These are phyloP conservation scores for Hygrophorus russula DNA, from an alignment of 768 basidiomycete genomes.

Conservation along the genomic window DNA sequence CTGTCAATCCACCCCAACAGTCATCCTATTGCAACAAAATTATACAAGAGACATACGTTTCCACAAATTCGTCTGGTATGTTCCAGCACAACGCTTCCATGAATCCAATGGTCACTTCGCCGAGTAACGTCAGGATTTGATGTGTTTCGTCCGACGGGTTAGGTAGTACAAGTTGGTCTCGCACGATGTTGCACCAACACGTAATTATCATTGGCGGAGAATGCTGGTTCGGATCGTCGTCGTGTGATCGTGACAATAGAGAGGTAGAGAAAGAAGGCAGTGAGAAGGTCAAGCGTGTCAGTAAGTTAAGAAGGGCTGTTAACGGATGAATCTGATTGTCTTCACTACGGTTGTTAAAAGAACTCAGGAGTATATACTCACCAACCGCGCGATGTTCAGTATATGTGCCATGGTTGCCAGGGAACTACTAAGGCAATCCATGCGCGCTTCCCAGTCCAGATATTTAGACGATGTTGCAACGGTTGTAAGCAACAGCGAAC, in stretches of 20 bases:
- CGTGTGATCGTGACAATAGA: constrained; percentile 20
- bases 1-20: constrained; percentile 15
- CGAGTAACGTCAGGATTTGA: constrained; percentile 17
- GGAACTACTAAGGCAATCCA: constrained; percentile 19
- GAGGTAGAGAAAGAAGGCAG: constrained; percentile 35
- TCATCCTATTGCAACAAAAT: too few species aligned
- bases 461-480: constrained; percentile 25
- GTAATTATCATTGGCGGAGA: constrained; percentile 21
- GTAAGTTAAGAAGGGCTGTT: constrained; percentile 40
- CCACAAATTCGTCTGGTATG: constrained; percentile 28
- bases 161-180: constrained; percentile 24
- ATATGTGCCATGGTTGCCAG: constrained; percentile 28
- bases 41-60: constrained; percentile 19
- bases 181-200: constrained; percentile 30
- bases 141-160: constrained; percentile 16
- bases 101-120: constrained; percentile 30
- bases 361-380: constrained; percentile 17
- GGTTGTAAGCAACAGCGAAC: constrained; percentile 33
- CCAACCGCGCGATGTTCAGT: constrained; percentile 27
- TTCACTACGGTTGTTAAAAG: constrained; percentile 9
- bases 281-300: constrained; percentile 32
- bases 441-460: constrained; percentile 22
- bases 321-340: constrained; percentile 31
- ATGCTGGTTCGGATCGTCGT: constrained; percentile 15
- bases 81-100: constrained; percentile 46